These are phyloP conservation scores for Sclerotinia nivalis DNA, from an alignment of 2,329 filamentous ascomycete species.

Conservation along the genomic window DNA sequence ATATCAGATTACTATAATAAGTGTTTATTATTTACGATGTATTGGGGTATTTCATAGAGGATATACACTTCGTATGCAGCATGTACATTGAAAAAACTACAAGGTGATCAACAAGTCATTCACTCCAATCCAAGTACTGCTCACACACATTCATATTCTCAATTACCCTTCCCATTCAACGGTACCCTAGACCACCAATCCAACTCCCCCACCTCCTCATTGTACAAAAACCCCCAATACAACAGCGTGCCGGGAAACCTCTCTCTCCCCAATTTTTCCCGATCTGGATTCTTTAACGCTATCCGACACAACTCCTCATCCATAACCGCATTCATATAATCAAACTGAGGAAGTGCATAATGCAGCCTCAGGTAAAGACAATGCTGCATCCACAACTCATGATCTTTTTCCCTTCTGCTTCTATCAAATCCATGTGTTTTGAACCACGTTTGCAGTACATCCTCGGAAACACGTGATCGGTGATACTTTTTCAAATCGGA, in stretches of 20 bases:
- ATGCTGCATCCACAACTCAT: background rate
- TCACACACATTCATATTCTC: background rate
- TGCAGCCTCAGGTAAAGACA: background rate
- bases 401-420: too few relatives aligned
- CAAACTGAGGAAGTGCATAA: background rate
- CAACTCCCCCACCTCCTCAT: background rate
- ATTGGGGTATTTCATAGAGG: background rate
- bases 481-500: too few relatives aligned
- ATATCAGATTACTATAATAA: background rate
- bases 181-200: background rate
- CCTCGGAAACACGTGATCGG: background rate
- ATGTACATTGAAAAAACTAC: background rate
- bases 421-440: too few relatives aligned
- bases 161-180: background rate
- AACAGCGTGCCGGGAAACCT: background rate
- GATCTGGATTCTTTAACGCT: background rate
- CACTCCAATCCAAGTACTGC: too few relatives aligned
- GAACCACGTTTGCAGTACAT: too few relatives aligned
- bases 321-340: too few relatives aligned
- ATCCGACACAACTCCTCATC: fast-evolving
- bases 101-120: too few relatives aligned
- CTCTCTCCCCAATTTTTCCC: background rate
- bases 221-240: background rate
- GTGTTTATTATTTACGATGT: too few relatives aligned
- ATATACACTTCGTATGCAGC: too few relatives aligned